Evolutionary conservation across 208 protist species (phyloP), one percentile per base, ranked within the genome.

Genomic region (Leishmania martiniquensis): DNA sequence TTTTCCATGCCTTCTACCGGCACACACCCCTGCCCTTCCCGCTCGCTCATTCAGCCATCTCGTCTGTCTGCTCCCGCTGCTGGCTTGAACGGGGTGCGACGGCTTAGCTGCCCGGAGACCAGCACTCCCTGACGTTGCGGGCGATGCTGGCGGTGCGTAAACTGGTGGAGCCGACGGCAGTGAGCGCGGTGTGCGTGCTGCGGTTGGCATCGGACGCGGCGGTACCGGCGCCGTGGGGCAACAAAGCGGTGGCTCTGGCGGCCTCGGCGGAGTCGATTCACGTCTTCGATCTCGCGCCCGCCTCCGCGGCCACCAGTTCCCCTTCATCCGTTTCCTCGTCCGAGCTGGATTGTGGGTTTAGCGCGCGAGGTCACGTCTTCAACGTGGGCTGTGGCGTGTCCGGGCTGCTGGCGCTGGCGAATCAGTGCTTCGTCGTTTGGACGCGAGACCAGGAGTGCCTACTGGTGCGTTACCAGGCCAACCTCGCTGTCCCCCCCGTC

Each of bases 381-480:
- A 55, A 94, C 60, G 57, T 97, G 45, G 90, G 88, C 63, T 78
- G 77, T 76, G 72, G 75, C 49, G 83, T 93, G n/a, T 60, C 89
- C 22, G 75, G 76, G 32, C 75, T 97, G 29, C 78, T 87, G 51
- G 75, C 83, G 2, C 65, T 93, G n/a, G 68, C 86, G 1, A 87
- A 95, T 65, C 93, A 97, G 82, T 93, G 89, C 68, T 84, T 95
- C 42, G 37, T 91, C 7, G 80, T 91, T 32, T 87, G 85, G 68
- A 97, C 93, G 32, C 80, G 86, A 13, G 84, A 90, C 63, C 75
- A 81, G 49, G 88, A 93, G 72, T 66, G 93, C 52, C 55, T 94
- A 15, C 63, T 95, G 7, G 86, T 88, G 76, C 88, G 93, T 42
- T 97, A 94, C 72, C 93, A 97, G 72, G 88, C 84, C 34, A 94